Conservation (phyloP, 257 asterid species). For the Plantago ovata region DNA sequence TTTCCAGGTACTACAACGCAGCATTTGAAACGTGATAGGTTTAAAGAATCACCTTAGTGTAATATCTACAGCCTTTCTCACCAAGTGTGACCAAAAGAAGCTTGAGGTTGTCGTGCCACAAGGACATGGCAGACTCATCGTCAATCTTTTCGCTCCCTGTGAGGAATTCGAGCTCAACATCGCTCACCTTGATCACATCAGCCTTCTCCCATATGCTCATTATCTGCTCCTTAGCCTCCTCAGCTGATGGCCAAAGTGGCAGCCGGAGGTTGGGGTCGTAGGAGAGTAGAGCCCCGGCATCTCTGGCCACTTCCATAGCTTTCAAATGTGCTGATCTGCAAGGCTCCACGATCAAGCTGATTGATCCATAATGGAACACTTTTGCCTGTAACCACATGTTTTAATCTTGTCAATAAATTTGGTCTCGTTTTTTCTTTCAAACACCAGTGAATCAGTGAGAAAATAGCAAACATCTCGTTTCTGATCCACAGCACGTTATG, state of each 20-base stretch:
- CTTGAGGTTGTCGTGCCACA: constrained; percentile 82
- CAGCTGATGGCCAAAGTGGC: constrained; percentile 80
- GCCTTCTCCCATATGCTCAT: constrained; percentile 91
- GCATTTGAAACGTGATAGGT: too few species aligned
- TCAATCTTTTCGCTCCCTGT: constrained; percentile 78
- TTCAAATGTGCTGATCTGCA: constrained; percentile 91
- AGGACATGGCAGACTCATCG: constrained; percentile 73
- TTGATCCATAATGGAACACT: constrained; percentile 92
- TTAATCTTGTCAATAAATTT: too few species aligned
- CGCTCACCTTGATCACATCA: constrained; percentile 88
- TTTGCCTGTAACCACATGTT: constrained; percentile 73
- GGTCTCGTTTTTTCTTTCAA: too few species aligned
- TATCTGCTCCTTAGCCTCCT: constrained; percentile 74
- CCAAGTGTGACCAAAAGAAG: constrained; percentile 93
- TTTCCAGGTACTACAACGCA: too few species aligned
- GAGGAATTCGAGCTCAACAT: constrained; percentile 76
- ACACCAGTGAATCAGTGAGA: too few species aligned
- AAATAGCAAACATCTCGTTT: too few species aligned
- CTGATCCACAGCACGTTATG: too few species aligned
- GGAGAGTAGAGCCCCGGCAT: constrained; percentile 80
- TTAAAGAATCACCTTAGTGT: constrained; percentile 89
- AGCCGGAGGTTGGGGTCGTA: constrained; percentile 90
- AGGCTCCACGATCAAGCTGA: constrained; percentile 96
- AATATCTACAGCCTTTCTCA: constrained; percentile 81
- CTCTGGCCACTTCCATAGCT: constrained; percentile 91